phyloP scores from a whole-genome alignment of 306 rosid species.

The Vigna radiata region DNA sequence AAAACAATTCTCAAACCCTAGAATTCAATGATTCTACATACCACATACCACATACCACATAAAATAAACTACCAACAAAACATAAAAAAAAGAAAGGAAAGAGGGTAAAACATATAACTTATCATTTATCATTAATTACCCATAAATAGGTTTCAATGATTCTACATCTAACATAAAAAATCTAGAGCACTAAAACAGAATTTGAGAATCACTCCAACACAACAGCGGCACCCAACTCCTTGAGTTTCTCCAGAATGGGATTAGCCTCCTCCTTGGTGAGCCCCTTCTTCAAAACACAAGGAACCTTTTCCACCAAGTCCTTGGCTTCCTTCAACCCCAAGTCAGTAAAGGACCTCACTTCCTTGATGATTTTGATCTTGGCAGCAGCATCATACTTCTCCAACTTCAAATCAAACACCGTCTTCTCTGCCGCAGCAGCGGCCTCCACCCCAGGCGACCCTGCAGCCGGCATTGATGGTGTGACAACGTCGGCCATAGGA shows the following conservation, averaged over 20 bases:
- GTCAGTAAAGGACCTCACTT: conserved; percentile 57
- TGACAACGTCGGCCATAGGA: conserved; percentile 31
- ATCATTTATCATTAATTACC: not conserved
- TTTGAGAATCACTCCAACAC: conserved; percentile 43
- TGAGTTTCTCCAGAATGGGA: conserved; percentile 52
- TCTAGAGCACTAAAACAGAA: not conserved
- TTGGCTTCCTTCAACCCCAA: conserved; percentile 63
- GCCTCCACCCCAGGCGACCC: conserved; percentile 19
- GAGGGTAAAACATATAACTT: not conserved
- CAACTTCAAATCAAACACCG: conserved; percentile 53
- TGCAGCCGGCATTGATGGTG: not conserved
- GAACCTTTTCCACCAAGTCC: conserved; percentile 62
- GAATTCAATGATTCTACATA: no score
- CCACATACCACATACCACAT: no score
- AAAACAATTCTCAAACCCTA: no score
- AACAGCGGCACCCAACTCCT: conserved; percentile 56
- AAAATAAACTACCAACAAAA: no score
- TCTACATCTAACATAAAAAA: conserved; percentile 17
- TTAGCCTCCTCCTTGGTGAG: conserved; percentile 54
- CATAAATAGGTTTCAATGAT: conserved; percentile 11
- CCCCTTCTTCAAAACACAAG: conserved; percentile 59
- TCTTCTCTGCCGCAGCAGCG: conserved; percentile 39
- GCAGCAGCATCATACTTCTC: conserved; percentile 57
- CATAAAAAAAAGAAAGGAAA: no score
- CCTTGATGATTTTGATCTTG: conserved; percentile 62